Evolutionary conservation across 2,329 filamentous ascomycete species (phyloP), one percentile per base, ranked within the genome.

Genomic region (Drechslerella stenobrocha): DNA sequence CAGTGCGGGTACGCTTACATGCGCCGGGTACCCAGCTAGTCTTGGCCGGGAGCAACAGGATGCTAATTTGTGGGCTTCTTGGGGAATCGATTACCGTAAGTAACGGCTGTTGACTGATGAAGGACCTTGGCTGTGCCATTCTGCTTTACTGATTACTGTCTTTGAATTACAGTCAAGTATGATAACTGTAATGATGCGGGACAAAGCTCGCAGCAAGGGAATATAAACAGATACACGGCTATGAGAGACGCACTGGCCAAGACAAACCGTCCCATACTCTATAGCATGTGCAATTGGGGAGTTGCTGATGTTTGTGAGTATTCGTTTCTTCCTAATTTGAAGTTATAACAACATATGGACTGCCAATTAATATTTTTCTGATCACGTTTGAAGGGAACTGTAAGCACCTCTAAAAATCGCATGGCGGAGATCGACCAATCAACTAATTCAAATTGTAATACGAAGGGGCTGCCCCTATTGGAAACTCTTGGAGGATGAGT

Each of bases 131-230:
- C n/a, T 11, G 28, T 11, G 28, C 28, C 5, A 30, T 30, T 30
- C 11, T 11, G 5, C 11, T 30, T 30, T 5, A 30, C 5, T 30
- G 5, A 30, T 5, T 11, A 5, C 11, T 30, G 28, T 5, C 5
- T 11, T 30, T 30, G 11, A 30, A 50, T 42, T 58, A 2, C 45
- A 59, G 55, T 59, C 8, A 75, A 51, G 61, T 76, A 35, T 74
- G 79, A 71, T 75, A 79, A 71, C 74, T 76, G 52, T 77, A 78
- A 30, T 78, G 80, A 70, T 78, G 79, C 45, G 73, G 77, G 30
- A 77, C 79, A 71, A 79, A 78, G 78, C 76, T 78, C 0, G 77
- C 78, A 53, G 75, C 79, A 53, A 79, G 55, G 55, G 34, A 42
- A 73, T 5, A 74, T 72, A 52, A 72, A 73, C 56, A 60, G 73